Conservation (phyloP, 164 flowering plant genomes). For the Platanus orientalis region DNA sequence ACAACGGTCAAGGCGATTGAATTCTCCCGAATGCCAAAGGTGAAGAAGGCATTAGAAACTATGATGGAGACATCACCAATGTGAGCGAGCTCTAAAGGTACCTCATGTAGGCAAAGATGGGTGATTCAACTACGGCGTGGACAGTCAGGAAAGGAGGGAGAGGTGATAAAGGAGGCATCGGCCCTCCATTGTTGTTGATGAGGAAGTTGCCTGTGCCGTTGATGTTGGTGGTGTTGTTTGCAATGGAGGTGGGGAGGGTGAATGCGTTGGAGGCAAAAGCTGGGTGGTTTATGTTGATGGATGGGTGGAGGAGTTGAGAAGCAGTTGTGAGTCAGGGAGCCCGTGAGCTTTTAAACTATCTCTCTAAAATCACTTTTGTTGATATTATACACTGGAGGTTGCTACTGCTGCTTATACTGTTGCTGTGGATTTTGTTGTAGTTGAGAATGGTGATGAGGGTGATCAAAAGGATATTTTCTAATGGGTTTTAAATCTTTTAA, state of each 20-base stretch:
- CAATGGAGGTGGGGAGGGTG: constrained; percentile 77
- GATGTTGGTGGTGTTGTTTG: not conserved
- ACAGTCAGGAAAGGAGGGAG: constrained; percentile 87
- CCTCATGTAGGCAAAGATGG: constrained; percentile 88
- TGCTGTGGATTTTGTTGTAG: constrained; percentile 11
- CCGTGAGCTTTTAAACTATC: constrained; percentile 92
- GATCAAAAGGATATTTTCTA: constrained; percentile 11
- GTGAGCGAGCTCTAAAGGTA: constrained; percentile 44
- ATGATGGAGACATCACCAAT: constrained; percentile 10
- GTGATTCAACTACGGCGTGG: constrained; percentile 82
- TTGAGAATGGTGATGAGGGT: constrained; percentile 7
- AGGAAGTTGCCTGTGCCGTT: not conserved
- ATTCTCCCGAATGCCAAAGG: constrained; percentile 52
- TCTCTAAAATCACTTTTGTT: constrained; percentile 87
- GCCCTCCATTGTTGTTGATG: constrained; percentile 10
- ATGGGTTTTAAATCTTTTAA: constrained; percentile 39
- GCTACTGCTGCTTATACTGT: constrained; percentile 42
- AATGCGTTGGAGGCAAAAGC: constrained; percentile 80
- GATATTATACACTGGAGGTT: constrained; percentile 92
- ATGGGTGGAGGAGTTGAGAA: constrained; percentile 48
- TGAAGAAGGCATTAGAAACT: constrained; percentile 35
- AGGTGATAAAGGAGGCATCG: constrained; percentile 71
- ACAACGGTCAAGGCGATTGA: no score
- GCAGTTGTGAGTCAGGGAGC: constrained; percentile 71
- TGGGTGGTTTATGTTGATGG: constrained; percentile 50